Base-by-base conservation (phyloP, 2,329 filamentous ascomycete genomes). In the Thelonectria rubi region DNA sequence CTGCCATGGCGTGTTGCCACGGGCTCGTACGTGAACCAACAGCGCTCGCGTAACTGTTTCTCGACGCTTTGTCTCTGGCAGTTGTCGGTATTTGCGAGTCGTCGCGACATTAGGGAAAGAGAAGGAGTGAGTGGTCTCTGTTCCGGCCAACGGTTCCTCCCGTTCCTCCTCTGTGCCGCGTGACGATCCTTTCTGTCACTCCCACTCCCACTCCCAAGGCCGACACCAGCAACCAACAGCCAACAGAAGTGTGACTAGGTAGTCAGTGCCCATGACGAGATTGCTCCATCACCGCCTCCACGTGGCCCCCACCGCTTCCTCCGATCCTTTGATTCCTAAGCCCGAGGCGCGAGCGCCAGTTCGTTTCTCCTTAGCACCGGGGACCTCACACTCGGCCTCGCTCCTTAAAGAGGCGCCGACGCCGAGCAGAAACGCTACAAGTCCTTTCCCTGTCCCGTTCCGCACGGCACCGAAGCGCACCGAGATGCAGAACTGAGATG, bases 391-490 rank as follows among this genome's bases (percentile, higher is more conserved):
- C 11, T 60, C 58, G 58, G 58, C 53, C 26, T 60, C 58, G 58
- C 8, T 53, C 9, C 15, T 20, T 49, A 18, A 26, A 49, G 15
- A 49, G 7, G n/a, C 15, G n/a, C 58, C 58, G 58, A 53, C 15
- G 42, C 58, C 58, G 58, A 61, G 18, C 52, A 26, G 5, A 2
- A 42, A 14, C 10, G 9, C 14, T 30, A 37, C 32, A 50, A 51
- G 20, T 24, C 34, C 11, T 37, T 15, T 15, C 6, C 14, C n/a
- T 30, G 42, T 17, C 40, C 8, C 15, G 18, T 45, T 32, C 47
- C 40, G n/a, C 47, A 42, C 47, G 47, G 53, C 58, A 51, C 58
- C 58, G 58, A 61, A 34, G 34, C 17, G 11, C 30, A 52, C 60
- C 55, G 60, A 62, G 55, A 45, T 6, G 11, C 32, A 18, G 34